Percentiles rank a stretch among this genome's conserved stretches.
phyloP scores from a whole-genome alignment of 176 grass and related monocot genomes.

The Eleusine indica region DNA sequence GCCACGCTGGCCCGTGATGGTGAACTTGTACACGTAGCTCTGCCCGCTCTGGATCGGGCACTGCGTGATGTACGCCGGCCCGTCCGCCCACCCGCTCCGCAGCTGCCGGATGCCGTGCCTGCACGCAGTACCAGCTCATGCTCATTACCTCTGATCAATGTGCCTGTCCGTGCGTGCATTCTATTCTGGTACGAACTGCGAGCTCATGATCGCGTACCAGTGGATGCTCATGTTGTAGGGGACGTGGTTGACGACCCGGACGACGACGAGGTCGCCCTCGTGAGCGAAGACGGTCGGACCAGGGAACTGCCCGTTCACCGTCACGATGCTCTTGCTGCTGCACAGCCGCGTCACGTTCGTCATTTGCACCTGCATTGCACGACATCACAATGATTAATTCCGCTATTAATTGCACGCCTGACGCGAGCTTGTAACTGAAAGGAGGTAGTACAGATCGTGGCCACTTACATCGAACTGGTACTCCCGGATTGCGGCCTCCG shows the following conservation, averaged over 20 bases:
- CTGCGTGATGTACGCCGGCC: conserved; percentile 86
- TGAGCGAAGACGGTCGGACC: conserved; percentile 65
- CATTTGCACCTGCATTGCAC: conserved; percentile 57
- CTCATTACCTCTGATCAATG: not conserved
- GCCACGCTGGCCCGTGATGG: conserved; percentile 80
- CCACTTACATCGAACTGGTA: conserved; percentile 76
- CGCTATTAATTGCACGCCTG: not conserved
- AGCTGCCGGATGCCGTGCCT: conserved; percentile 85
- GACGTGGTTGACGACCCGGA: conserved; percentile 79
- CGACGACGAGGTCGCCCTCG: conserved; percentile 69
- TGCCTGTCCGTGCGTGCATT: not conserved
- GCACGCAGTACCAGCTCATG: not conserved
- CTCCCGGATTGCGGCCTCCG: conserved; percentile 54
- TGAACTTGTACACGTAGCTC: conserved; percentile 88
- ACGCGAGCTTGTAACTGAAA: not conserved
- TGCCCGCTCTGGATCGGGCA: conserved; percentile 74
- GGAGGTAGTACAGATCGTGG: not conserved
- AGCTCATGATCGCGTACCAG: conserved; percentile 36
- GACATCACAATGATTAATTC: not conserved
- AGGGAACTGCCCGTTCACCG: conserved; percentile 78
- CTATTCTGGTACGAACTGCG: not conserved
- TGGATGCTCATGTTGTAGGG: conserved; percentile 78
- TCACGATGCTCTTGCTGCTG: conserved; percentile 74
- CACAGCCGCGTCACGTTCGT: conserved; percentile 72
- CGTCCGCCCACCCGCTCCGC: conserved; percentile 77